Evolutionary conservation across 768 basidiomycete genomes (phyloP).

Genomic region (Termitomyces sp.): DNA sequence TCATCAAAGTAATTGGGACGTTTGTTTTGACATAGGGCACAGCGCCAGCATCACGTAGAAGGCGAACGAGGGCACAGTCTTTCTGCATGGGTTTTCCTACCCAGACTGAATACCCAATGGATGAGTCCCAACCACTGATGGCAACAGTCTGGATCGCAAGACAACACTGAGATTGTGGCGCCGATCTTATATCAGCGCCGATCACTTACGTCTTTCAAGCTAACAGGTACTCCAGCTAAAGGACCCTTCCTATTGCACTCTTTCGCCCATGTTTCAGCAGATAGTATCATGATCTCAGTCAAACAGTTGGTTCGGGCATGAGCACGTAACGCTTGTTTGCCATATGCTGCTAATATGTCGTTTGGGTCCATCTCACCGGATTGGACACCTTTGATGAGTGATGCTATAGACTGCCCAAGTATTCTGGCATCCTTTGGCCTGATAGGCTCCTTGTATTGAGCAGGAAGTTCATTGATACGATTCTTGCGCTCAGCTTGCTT

Average conservation of each 20-base stretch:
- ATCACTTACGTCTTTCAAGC: constrained; percentile 39
- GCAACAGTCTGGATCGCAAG: constrained; percentile 33
- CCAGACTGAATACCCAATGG: constrained; percentile 52
- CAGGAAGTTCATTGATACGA: constrained; percentile 23
- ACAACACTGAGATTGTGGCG: background rate
- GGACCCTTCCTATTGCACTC: constrained; percentile 28
- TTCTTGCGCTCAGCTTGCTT: constrained; percentile 32
- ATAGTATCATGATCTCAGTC: constrained; percentile 45
- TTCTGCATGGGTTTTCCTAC: constrained; percentile 36
- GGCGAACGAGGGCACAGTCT: constrained; percentile 45
- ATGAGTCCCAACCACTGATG: constrained; percentile 51
- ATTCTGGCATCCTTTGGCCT: constrained; percentile 21
- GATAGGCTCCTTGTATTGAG: constrained; percentile 24
- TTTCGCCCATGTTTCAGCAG: constrained; percentile 27
- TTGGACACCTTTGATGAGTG: constrained; percentile 25
- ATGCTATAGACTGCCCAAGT: constrained; percentile 23
- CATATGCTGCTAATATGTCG: constrained; percentile 35
- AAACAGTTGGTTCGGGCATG: constrained; percentile 49
- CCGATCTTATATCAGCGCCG: constrained; percentile 4
- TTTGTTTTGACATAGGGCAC: constrained; percentile 68
- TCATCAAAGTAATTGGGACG: constrained; percentile 50
- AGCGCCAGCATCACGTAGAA: constrained; percentile 57
- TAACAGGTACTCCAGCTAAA: constrained; percentile 50
- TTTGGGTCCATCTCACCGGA: constrained; percentile 21
- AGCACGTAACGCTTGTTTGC: constrained; percentile 39